Base-by-base conservation (phyloP, 1,284 basidiomycete species). In the Meripilus lineatus region DNA sequence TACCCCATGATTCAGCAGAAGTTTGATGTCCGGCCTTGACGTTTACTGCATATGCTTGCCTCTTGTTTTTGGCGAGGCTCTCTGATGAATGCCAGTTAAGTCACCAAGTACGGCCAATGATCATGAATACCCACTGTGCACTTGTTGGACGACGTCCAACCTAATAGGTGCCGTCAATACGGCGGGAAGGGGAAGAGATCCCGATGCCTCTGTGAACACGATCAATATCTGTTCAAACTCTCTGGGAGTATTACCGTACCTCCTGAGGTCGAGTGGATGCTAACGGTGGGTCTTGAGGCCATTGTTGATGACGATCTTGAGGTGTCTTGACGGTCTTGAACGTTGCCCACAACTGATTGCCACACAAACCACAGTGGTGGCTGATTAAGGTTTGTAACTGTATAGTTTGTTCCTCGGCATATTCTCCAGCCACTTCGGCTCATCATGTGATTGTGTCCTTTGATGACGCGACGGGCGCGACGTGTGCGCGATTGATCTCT, bases 1-100 rank as follows among this genome's bases (percentile, higher is more conserved):
- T 99, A 76, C 95, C 95, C 95, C 95, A 99, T 42, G 96, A 99
- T 71, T 95, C 93, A 55, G 95, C 95, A 54, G 87, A 92, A 61
- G 96, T 99, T 74, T 99, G 95, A 78, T 98, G 93, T 63, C 96
- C 96, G 55, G 96, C 96, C 74, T 97, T 96, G 74, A 89, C 88
- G 68, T 86, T 89, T 63, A 99, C 96, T 62, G 94, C 78, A 75
- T 99, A 98, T 39, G 95, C 84, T 77, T 99, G 95, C 59, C 94
- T 84, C 75, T 84, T 92, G 86, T 98, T 98, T 85, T 98, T 98
- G 56, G 93, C 92, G 62, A 98, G 85, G 75, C 91, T 93, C 84
- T 96, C 92, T 95, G 67, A 36, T 46, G n/a, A n/a, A n/a, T n/a
- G n/a, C n/a, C n/a, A n/a, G n/a, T n/a, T n/a, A n/a, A n/a, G n/a